phyloP scores from a whole-genome alignment of 345 rosid genomes.

The Pseudoturritis turrita region DNA sequence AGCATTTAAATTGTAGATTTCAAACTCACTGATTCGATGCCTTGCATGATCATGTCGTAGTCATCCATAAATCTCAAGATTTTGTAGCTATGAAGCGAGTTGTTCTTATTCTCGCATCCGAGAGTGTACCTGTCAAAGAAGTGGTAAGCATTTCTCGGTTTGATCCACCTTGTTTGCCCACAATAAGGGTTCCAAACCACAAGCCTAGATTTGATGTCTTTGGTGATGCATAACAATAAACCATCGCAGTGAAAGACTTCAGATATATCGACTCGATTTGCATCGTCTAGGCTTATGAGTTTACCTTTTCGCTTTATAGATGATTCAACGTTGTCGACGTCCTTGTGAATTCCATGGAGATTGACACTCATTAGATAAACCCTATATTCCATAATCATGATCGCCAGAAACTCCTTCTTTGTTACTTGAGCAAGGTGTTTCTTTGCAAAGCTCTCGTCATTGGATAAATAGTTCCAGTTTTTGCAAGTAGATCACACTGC shows the following conservation, averaged over 20 bases:
- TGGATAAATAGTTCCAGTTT: background rate
- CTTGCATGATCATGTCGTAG: background rate
- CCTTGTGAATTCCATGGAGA: background rate
- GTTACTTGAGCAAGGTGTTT: background rate
- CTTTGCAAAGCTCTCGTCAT: background rate
- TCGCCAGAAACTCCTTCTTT: background rate
- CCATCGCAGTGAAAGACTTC: background rate
- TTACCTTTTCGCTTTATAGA: no score
- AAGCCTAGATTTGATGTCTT: no score
- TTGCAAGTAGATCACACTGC: background rate
- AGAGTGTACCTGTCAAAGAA: no score
- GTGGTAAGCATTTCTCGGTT: no score
- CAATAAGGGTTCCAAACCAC: no score
- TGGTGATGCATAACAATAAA: background rate
- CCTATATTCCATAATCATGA: background rate
- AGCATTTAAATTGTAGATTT: no score
- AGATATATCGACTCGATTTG: background rate
- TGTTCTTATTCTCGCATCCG: background rate
- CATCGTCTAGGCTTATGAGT: no score
- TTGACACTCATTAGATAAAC: background rate
- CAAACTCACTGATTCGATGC: background rate
- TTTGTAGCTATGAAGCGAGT: background rate
- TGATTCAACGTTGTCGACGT: no score
- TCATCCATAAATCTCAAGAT: background rate
- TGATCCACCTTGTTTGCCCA: no score